phyloP scores from a whole-genome alignment of 2,329 filamentous ascomycete species.

The Pseudonectria buxi region DNA sequence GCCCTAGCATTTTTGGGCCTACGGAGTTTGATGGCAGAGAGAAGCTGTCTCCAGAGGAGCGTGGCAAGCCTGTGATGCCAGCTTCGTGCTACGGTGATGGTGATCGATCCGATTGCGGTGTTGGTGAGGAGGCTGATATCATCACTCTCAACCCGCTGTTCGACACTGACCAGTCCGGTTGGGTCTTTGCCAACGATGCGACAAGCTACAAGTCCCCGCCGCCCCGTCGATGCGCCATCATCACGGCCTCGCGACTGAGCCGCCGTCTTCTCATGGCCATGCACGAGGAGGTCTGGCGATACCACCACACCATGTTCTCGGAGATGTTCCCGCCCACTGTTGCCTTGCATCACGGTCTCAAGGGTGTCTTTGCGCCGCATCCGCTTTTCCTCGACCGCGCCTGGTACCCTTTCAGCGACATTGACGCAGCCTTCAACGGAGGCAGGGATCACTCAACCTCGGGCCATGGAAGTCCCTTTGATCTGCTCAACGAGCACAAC shows the following conservation, averaged over 20 bases:
- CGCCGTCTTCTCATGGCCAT: slow-evolving; percentile 61
- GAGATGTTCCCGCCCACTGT: slow-evolving; percentile 72
- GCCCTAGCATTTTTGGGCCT: slow-evolving; percentile 63
- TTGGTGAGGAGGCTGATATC: slow-evolving; percentile 66
- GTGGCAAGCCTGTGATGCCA: slow-evolving; percentile 47
- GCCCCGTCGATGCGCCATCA: slow-evolving; percentile 65
- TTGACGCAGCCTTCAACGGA: slow-evolving; percentile 73
- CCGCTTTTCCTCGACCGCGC: slow-evolving; percentile 71
- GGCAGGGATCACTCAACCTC: slow-evolving; percentile 61
- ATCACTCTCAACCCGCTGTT: slow-evolving; percentile 75
- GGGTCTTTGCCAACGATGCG: slow-evolving; percentile 64
- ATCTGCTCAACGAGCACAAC: slow-evolving; percentile 68
- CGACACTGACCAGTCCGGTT: slow-evolving; percentile 62
- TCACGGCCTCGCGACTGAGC: slow-evolving; percentile 63
- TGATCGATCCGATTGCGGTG: slow-evolving; percentile 51
- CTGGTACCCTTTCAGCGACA: slow-evolving; percentile 59
- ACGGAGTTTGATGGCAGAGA: slow-evolving; percentile 43
- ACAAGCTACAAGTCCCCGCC: slow-evolving; percentile 60
- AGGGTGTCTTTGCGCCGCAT: slow-evolving; percentile 75
- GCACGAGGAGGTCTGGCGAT: slow-evolving; percentile 65
- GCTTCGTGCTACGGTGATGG: slow-evolving; percentile 47
- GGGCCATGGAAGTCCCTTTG: slow-evolving; percentile 60
- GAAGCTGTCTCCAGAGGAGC: slow-evolving; percentile 44
- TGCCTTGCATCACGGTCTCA: slow-evolving; percentile 69
- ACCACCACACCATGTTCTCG: slow-evolving; percentile 66